phyloP scores from a whole-genome alignment of 345 rosid genomes.

The Sonneratia caseolaris region DNA sequence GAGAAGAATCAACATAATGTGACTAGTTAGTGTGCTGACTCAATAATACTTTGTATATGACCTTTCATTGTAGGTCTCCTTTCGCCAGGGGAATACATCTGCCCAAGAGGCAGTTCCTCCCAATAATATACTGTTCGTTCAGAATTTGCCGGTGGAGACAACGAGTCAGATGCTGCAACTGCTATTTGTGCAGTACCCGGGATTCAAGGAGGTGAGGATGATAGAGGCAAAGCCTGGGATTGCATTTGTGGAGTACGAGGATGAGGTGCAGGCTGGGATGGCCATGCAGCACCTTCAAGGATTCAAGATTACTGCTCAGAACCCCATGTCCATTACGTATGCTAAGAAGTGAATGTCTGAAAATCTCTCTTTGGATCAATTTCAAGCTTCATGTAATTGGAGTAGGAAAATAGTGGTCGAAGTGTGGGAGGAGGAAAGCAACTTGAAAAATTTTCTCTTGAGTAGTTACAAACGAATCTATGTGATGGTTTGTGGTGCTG shows the following conservation, averaged over 20 bases:
- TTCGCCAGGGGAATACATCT: conserved; percentile 34
- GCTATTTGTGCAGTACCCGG: conserved; percentile 75
- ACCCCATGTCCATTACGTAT: conserved; percentile 74
- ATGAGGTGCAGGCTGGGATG: conserved; percentile 69
- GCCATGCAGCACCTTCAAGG: conserved; percentile 90
- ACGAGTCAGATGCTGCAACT: conserved; percentile 74
- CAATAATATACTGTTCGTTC: conserved; percentile 73
- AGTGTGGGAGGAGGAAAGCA: neutral
- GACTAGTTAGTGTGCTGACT: neutral
- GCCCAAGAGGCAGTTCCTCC: conserved; percentile 59
- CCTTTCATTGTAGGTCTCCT: conserved; percentile 31
- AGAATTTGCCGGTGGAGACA: conserved; percentile 85
- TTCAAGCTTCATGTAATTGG: neutral
- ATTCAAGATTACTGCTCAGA: conserved; percentile 77
- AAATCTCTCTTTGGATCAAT: neutral
- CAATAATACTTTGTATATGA: neutral
- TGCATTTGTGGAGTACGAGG: conserved; percentile 86
- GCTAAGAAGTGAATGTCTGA: conserved; percentile 55
- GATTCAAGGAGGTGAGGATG: conserved; percentile 92
- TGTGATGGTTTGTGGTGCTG: neutral
- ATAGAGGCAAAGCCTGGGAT: conserved; percentile 88
- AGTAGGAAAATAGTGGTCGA: neutral
- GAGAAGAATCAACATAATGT: neutral
- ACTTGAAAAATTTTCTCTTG: neutral
- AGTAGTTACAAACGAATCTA: neutral